Evolutionary conservation across 2,329 filamentous ascomycete species (phyloP), one percentile per base, ranked within the genome.

Genomic region (Trichoderma guizhouense): DNA sequence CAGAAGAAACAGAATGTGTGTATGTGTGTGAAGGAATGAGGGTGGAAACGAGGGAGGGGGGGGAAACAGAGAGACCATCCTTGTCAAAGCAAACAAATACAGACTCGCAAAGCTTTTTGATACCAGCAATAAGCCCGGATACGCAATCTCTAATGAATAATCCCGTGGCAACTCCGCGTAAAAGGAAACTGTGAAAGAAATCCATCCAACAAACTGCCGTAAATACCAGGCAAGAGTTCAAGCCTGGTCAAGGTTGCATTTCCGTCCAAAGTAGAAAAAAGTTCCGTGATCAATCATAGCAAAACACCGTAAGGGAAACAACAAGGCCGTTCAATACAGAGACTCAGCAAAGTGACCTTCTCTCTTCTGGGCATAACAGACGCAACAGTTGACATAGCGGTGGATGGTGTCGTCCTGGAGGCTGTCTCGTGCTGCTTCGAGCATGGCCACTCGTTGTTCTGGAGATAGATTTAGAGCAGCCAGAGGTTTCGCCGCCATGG

Each of bases 301-400:
- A 51, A 60, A 69, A 53, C 32, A 55, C 34, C 36, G 18, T 21
- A 57, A 26, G 28, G 15, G 26, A 30, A 53, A 61, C 34, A 28
- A 63, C 8, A 21, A 51, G 39, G 61, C 61, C 15, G 43, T 30
- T 70, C 43, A 62, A 34, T 71, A 71, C 15, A 71, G 55, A 34
- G 55, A 53, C 47, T 62, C 14, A 28, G 30, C 60, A 39, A 51
- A 68, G 9, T 69, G 39, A 9, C 47, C 43, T 32, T 71, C 70
- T 55, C 51, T 71, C 26, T 85, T 86, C 72, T 86, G 84, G 3
- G 81, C 85, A 74, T 81, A 84, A 62, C 82, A 80, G 71, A 85
- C 81, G 47, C 81, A 80, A 26, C 81, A 81, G 55, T 83, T 82
- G 51, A 86, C 74, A 51, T 85, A 85, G 5, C 83, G 81, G 75